Conservation (phyloP, 2,329 filamentous ascomycete genomes). For the Diaporthe nobilis region DNA sequence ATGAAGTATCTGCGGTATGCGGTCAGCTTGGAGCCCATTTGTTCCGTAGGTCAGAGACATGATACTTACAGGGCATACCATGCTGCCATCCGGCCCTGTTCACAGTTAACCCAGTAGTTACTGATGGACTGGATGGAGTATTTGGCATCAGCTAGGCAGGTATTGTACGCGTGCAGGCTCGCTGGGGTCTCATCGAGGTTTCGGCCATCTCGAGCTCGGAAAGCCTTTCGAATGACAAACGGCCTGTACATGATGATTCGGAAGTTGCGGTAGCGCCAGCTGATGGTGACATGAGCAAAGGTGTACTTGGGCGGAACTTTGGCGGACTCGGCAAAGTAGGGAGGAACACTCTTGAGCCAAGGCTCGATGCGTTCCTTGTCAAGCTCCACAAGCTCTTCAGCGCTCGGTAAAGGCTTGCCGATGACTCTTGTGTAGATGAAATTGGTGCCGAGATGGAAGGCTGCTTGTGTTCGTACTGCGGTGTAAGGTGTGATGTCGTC, state of each 20-base stretch:
- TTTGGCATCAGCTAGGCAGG: conserved; percentile 58
- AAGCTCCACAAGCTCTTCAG: conserved; percentile 56
- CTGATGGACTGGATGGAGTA: conserved; percentile 56
- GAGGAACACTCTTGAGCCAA: conserved; percentile 55
- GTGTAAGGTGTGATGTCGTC: conserved; percentile 59
- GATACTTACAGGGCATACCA: conserved; percentile 57
- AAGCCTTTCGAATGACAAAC: conserved; percentile 58
- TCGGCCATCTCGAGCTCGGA: conserved; percentile 45
- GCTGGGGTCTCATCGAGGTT: conserved; percentile 42
- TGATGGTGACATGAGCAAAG: conserved; percentile 58
- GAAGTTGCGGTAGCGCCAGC: conserved; percentile 60
- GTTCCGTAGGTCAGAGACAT: background rate
- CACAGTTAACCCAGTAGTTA: conserved; percentile 54
- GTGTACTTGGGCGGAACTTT: conserved; percentile 53
- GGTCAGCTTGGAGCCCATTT: background rate
- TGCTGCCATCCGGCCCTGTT: conserved; percentile 56
- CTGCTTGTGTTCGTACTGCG: conserved; percentile 58
- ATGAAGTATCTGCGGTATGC: conserved; percentile 56
- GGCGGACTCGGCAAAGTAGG: conserved; percentile 53
- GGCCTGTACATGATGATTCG: conserved; percentile 63
- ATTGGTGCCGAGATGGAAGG: conserved; percentile 60
- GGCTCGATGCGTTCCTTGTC: conserved; percentile 56
- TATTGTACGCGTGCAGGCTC: conserved; percentile 49
- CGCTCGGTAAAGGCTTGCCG: conserved; percentile 57
- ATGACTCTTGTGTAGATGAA: conserved; percentile 62